Conservation (phyloP, 352 stramenopile species). For the Globisporangium perplexum region DNA sequence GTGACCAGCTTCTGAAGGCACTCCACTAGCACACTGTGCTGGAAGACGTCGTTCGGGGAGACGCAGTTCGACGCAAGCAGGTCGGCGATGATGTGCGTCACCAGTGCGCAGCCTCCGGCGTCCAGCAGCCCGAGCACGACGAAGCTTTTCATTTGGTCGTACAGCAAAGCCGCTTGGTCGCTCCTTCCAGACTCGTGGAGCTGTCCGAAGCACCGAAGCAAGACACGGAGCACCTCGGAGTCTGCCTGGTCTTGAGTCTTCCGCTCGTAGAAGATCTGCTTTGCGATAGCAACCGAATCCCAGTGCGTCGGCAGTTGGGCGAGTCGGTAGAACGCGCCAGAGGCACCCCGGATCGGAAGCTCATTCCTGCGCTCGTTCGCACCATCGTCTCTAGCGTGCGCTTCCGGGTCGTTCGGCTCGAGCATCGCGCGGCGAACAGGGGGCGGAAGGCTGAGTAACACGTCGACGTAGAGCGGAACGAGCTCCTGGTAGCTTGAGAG, state of each 20-base stretch:
- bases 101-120: conserved; percentile 25
- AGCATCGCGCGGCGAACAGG: conserved; percentile 37
- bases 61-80: conserved; percentile 11
- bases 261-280: conserved; percentile 72
- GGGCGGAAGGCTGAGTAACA: conserved; percentile 56
- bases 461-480: conserved; percentile 70
- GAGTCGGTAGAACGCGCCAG: conserved; percentile 45
- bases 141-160: conserved; percentile 54
- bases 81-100: conserved; percentile 25
- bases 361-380: conserved; percentile 8
- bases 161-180: conserved; percentile 27
- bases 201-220: conserved; percentile 53
- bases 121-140: conserved; percentile 40
- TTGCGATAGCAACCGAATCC: conserved; percentile 60
- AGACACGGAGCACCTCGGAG: conserved; percentile 34
- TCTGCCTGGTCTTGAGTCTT: conserved; percentile 28
- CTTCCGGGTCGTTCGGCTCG: neutral
- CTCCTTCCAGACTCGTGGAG: conserved; percentile 16
- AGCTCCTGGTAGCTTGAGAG: conserved; percentile 66
- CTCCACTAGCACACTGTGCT: conserved; percentile 26
- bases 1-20: conserved; percentile 40
- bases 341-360: conserved; percentile 50
- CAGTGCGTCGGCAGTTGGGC: conserved; percentile 37
- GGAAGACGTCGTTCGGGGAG: conserved; percentile 21
- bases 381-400: conserved; percentile 2